Evolutionary conservation across 192 early-diverging fungal genomes (phyloP).

Genomic region (Entomortierella lignicola): DNA sequence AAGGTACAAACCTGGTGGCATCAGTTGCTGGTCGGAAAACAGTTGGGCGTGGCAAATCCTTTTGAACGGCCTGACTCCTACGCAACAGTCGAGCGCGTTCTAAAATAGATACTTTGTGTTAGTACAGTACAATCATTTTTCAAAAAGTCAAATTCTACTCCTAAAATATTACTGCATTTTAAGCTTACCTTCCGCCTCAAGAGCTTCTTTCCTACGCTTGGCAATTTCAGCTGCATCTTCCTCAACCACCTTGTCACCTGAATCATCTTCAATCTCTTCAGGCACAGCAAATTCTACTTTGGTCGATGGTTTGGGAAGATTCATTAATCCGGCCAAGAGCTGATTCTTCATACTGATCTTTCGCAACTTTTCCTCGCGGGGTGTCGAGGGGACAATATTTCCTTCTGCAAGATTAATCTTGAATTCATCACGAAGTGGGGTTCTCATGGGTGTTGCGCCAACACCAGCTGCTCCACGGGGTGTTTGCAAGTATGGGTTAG

Average conservation of each 20-base stretch:
- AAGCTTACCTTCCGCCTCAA: conserved; percentile 60
- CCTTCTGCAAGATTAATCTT: conserved; percentile 64
- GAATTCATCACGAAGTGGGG: conserved; percentile 70
- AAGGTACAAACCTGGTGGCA: conserved; percentile 14
- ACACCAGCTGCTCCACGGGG: conserved; percentile 51
- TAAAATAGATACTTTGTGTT: no score
- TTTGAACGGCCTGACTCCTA: conserved; percentile 82
- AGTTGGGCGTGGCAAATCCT: conserved; percentile 79
- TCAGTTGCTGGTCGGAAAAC: conserved; percentile 28
- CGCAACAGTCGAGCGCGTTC: conserved; percentile 64
- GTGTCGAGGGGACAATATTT: conserved; percentile 67
- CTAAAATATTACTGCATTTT: neutral
- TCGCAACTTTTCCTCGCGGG: conserved; percentile 70
- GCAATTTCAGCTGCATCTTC: conserved; percentile 85
- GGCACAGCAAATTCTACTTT: conserved; percentile 94
- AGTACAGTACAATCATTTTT: no score
- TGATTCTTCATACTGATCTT: conserved; percentile 74
- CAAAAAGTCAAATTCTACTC: no score
- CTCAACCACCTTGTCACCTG: conserved; percentile 39
- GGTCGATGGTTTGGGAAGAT: conserved; percentile 90
- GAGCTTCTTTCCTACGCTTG: conserved; percentile 58
- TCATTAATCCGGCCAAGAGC: conserved; percentile 73
- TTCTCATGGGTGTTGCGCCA: conserved; percentile 69
- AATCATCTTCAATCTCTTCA: conserved; percentile 62
- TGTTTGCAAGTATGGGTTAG: conserved; percentile 78